Conservation (phyloP, 192 early-diverging fungal species). For the Rhizophagus sp. region DNA sequence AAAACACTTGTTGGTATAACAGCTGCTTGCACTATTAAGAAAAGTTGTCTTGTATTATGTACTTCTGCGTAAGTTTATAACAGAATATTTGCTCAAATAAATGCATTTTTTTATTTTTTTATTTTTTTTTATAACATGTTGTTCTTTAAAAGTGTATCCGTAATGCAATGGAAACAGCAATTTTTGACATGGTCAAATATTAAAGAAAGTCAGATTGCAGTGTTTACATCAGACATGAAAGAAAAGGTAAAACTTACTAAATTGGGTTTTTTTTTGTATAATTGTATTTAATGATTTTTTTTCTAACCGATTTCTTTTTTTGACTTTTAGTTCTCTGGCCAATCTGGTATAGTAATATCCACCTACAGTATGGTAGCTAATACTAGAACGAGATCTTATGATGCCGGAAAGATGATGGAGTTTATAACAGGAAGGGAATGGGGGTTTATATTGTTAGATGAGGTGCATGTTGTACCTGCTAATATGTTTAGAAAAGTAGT, state of each 20-base stretch:
- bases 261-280: too few relatives aligned
- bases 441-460: conserved; percentile 97
- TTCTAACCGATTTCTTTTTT: too few relatives aligned
- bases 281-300: too few relatives aligned
- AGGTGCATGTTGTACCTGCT: conserved; percentile 98
- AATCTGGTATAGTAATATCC: conserved; percentile 92
- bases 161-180: conserved; percentile 98
- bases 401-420: conserved; percentile 94
- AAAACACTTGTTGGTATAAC: conserved; percentile 99
- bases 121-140: not conserved
- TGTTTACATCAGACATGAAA: conserved; percentile 93
- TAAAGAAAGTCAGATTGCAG: conserved; percentile 87
- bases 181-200: conserved; percentile 95
- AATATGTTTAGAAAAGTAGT: conserved; percentile 95
- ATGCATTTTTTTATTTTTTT: not conserved
- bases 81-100: not conserved
- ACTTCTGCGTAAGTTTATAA: conserved; percentile 49
- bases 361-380: conserved; percentile 98
- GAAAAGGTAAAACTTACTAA: conserved; percentile 49
- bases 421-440: conserved; percentile 90
- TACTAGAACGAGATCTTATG: conserved; percentile 89
- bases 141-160: conserved; percentile 68
- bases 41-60: conserved; percentile 91
- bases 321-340: conserved; percentile 63
- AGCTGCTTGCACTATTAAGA: conserved; percentile 95